Conservation (phyloP, 257 asterid genomes). For the Solanum bulbocastanum region DNA sequence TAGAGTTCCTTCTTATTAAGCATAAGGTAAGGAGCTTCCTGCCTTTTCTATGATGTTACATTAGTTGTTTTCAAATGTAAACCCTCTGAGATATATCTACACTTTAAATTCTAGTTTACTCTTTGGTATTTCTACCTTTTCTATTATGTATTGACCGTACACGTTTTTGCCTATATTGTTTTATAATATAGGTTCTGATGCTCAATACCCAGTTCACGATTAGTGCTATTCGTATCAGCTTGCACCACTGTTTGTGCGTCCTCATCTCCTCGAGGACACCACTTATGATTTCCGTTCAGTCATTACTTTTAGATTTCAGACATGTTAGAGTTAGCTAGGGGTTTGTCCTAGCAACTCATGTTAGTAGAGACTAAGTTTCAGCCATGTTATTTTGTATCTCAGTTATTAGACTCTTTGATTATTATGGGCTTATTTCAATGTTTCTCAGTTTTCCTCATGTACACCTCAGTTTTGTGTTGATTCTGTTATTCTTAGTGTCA, state of each 20-base stretch:
- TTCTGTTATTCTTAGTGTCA: neutral
- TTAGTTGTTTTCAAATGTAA: neutral
- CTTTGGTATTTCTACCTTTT: too few relatives aligned
- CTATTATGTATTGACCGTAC: neutral
- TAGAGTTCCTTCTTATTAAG: neutral
- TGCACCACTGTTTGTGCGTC: neutral
- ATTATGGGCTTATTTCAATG: neutral
- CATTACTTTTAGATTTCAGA: neutral
- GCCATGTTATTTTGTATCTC: neutral
- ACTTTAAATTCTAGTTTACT: neutral
- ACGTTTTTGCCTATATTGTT: neutral
- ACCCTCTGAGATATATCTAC: neutral
- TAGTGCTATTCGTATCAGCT: neutral
- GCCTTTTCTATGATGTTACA: neutral
- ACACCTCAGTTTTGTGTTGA: neutral
- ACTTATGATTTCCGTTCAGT: neutral
- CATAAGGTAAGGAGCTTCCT: neutral
- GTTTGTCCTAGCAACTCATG: neutral
- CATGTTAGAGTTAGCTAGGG: neutral
- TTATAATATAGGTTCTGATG: neutral
- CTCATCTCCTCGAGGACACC: neutral
- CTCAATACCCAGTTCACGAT: neutral
- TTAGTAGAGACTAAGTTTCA: neutral
- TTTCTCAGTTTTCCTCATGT: too few relatives aligned
- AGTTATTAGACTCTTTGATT: neutral